Evolutionary conservation across 768 basidiomycete species (phyloP).

Genomic region (Lanmaoa rubissima): DNA sequence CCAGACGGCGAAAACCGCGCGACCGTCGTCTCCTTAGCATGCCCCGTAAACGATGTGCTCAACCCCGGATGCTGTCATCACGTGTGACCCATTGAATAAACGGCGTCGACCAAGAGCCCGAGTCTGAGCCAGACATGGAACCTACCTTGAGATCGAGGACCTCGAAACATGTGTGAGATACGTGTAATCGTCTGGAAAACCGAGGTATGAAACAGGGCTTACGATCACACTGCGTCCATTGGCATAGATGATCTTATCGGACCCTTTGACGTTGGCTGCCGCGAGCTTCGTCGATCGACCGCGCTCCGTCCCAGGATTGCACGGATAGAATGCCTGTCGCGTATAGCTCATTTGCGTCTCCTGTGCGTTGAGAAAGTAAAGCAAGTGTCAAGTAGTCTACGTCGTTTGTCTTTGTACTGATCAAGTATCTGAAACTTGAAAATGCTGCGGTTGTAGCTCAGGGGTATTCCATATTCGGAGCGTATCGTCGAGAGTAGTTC

Average conservation of each 20-base stretch:
- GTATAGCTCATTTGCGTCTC: slow-evolving; percentile 47
- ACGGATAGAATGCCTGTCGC: slow-evolving; percentile 54
- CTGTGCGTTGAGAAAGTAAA: background rate
- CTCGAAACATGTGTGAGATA: slow-evolving; percentile 38
- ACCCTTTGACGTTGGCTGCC: slow-evolving; percentile 46
- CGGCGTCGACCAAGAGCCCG: background rate
- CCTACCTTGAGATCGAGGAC: slow-evolving; percentile 80
- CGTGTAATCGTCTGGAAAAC: background rate
- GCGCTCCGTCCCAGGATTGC: slow-evolving; percentile 66
- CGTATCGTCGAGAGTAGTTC: background rate
- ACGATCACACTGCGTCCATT: slow-evolving; percentile 86
- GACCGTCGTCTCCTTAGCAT: slow-evolving; percentile 81
- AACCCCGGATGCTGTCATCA: slow-evolving; percentile 57
- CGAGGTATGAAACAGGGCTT: slow-evolving; percentile 33
- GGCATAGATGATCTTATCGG: slow-evolving; percentile 78
- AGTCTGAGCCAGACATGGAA: background rate
- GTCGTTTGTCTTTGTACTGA: slow-evolving; percentile 1
- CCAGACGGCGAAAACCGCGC: slow-evolving; percentile 92
- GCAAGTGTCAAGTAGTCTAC: background rate
- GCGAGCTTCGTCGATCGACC: slow-evolving; percentile 73
- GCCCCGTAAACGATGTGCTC: slow-evolving; percentile 69
- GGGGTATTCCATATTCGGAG: slow-evolving; percentile 20
- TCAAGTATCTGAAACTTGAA: background rate
- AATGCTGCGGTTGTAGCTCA: slow-evolving; percentile 11
- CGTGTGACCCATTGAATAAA: background rate